Base-by-base conservation (phyloP, 768 basidiomycete genomes). In the Sarcomyxa edulis region DNA sequence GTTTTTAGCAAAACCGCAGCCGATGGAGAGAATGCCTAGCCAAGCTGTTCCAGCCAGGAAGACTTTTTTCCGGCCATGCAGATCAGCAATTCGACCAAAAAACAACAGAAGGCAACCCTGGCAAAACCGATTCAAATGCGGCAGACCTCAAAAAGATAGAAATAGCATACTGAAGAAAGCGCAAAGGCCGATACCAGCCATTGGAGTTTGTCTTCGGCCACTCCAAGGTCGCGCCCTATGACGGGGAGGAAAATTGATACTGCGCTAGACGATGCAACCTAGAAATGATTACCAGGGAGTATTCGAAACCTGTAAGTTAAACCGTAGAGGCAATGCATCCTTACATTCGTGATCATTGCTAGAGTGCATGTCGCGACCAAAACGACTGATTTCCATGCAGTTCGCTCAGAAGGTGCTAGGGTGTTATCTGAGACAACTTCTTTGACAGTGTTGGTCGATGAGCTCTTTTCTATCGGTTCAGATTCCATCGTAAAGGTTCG, bases 81-180 rank as follows among this genome's bases (percentile, higher is more conserved):
- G 59, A 54, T 92, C 90, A 2, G 88, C 86, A 1, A 92, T 56
- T n/a, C 87, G 69, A 0, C 90, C 90, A 19, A 76, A 78, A 9
- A 88, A 71, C 7, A 92, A 66, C 3, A 91, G 71, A 8, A 91
- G 64, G 49, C 89, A 92, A 6, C 82, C 86, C 86, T 87, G n/a
- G 32, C 19, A 34, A 25, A 20, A 20, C n/a, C n/a, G 32, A 12
- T 5, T 14, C 9, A 5, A 24, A 14, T 16, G 26, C 6, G 24
- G 23, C 3, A 18, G 18, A 19, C n/a, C 7, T 26, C 19, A 8
- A n/a, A 26, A 8, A 24, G 15, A 7, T n/a, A 2, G 35, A 15
- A 2, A 14, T n/a, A 16, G 15, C 37, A 16, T 16, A 81, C 82
- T 8, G 78, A 80, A 49, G 76, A 82, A 39, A 87, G 55, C 1